A percentile compares a stretch with the other conserved stretches of the same genome.
phyloP scores from a whole-genome alignment of 805 yeast species.

The Myxozyma sirexii region DNA sequence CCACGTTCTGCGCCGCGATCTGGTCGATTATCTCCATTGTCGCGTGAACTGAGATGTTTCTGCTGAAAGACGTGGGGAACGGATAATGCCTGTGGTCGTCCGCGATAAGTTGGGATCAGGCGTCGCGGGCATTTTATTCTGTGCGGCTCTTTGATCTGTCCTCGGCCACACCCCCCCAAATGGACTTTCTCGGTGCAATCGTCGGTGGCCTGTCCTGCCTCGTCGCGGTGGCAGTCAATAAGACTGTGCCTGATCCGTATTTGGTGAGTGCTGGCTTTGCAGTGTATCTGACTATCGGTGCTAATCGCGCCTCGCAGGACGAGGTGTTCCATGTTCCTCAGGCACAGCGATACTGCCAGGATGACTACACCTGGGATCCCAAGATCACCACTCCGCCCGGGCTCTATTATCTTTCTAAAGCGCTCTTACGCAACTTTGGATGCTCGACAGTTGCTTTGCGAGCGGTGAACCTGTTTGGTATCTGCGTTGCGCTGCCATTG shows the following conservation, averaged over 20 bases:
- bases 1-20: slow-evolving; percentile 1
- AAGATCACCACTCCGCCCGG: slow-evolving; percentile 99
- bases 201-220: slow-evolving; percentile 7
- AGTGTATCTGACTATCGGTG: background rate
- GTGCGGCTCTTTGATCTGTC: background rate
- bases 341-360: slow-evolving; percentile 64
- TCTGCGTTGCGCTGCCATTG: slow-evolving; percentile 55
- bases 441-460: slow-evolving; percentile 51
- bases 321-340: slow-evolving; percentile 87
- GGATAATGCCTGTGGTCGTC: no score
- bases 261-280: slow-evolving; percentile 22
- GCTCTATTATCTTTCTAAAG: slow-evolving; percentile 40
- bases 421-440: slow-evolving; percentile 7
- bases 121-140: background rate
- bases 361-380: slow-evolving; percentile 76
- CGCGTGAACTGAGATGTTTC: no score
- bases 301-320: slow-evolving; percentile 55
- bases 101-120: background rate
- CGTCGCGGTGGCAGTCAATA: slow-evolving; percentile 3
- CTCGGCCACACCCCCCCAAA: background rate
- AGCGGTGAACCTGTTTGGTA: slow-evolving; percentile 67
- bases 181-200: background rate
- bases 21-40: slow-evolving; percentile 1
- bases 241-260: slow-evolving; percentile 35
- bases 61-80: no score